phyloP scores from a whole-genome alignment of 805 yeast species.

The Starmerella sirachaensis region DNA sequence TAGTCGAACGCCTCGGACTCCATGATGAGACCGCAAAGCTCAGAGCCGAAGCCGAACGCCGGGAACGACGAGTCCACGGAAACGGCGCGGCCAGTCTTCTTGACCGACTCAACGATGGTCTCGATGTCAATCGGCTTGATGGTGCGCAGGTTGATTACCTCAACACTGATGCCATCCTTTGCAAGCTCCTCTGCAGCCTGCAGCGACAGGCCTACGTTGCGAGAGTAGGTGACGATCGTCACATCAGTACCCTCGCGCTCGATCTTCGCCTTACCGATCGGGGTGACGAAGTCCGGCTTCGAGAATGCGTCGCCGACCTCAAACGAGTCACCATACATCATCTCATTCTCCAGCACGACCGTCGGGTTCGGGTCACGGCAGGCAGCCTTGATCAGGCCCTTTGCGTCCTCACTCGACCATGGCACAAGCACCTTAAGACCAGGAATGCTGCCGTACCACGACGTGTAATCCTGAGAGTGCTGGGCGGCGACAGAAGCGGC shows the following conservation, averaged over 20 bases:
- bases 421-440: conserved; percentile 96
- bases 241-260: conserved; percentile 89
- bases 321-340: conserved; percentile 83
- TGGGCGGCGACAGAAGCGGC: conserved; percentile 99
- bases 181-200: conserved; percentile 82
- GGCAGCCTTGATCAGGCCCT: conserved; percentile 91
- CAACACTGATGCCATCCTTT: conserved; percentile 79
- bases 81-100: conserved; percentile 92
- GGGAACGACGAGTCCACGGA: conserved; percentile 98
- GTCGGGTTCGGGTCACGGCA: conserved; percentile 98
- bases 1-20: conserved; percentile 97
- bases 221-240: conserved; percentile 79
- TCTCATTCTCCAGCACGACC: conserved; percentile 89
- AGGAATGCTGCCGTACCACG: conserved; percentile 98
- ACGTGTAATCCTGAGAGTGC: conserved; percentile 94
- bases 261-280: conserved; percentile 90
- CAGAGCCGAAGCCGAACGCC: conserved; percentile 96
- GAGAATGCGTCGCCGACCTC: conserved; percentile 81
- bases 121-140: conserved; percentile 93
- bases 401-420: conserved; percentile 87
- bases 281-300: conserved; percentile 78
- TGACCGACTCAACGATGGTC: conserved; percentile 72
- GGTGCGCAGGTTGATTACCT: conserved; percentile 89
- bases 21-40: conserved; percentile 94
- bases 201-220: conserved; percentile 76